Percentiles rank a stretch among this genome's conserved stretches.
phyloP scores from a whole-genome alignment of 129 eudicot genomes.

The Sambucus nigra region DNA sequence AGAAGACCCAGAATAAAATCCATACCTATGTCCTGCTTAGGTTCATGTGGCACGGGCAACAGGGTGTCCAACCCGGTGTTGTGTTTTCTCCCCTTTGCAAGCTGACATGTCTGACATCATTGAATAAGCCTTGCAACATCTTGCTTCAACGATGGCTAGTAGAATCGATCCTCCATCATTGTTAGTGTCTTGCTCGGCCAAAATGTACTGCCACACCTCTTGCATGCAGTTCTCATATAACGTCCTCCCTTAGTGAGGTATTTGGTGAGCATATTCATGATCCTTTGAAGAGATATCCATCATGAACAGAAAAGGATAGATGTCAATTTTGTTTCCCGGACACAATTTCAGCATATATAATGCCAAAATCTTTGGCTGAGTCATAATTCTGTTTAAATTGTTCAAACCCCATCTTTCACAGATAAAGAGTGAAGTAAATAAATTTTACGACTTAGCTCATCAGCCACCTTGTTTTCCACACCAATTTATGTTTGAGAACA shows the following conservation, averaged over 20 bases:
- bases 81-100: no score
- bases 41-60: neutral
- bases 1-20: neutral
- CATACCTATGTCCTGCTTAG: neutral
- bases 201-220: neutral
- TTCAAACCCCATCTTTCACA: neutral
- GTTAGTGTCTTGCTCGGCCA: neutral
- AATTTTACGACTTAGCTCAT: neutral
- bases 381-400: neutral
- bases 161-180: neutral
- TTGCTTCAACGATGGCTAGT: no score
- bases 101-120: no score
- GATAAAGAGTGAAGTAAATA: no score
- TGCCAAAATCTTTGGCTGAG: neutral
- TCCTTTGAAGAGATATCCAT: neutral
- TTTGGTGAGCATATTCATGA: neutral
- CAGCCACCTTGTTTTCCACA: neutral
- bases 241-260: neutral
- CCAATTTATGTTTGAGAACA: neutral
- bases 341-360: no score
- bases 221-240: neutral
- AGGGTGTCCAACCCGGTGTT: no score
- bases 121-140: no score
- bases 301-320: neutral
- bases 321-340: neutral